These are phyloP conservation scores for Akanthomyces uredinophilus DNA, from an alignment of 2,329 filamentous ascomycete species.

Conservation along the genomic window DNA sequence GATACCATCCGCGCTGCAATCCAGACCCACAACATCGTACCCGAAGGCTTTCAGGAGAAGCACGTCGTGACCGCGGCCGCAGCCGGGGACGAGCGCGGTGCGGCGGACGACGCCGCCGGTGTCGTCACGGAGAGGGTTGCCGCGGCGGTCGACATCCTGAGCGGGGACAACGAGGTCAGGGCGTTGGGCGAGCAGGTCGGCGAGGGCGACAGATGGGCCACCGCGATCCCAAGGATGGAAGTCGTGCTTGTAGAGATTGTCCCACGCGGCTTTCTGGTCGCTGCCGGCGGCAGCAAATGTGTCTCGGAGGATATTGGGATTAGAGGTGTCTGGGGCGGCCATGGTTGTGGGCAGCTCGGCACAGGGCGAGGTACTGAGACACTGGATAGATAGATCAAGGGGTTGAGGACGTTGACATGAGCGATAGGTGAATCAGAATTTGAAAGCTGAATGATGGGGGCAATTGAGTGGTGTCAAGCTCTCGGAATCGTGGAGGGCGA, in stretches of 20 bases:
- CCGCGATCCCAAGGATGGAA: constrained; percentile 54
- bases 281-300: constrained; percentile 32
- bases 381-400: background rate
- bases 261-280: constrained; percentile 39
- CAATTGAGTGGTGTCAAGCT: background rate
- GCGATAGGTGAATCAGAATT: background rate
- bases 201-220: constrained; percentile 47
- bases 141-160: constrained; percentile 29
- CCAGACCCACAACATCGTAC: constrained; percentile 72
- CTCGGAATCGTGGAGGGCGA: background rate
- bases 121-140: constrained; percentile 23
- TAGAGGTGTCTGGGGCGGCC: constrained; percentile 16
- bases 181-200: constrained; percentile 44
- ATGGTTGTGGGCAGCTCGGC: background rate
- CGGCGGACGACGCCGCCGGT: constrained; percentile 23
- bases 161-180: constrained; percentile 38
- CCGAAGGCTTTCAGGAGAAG: constrained; percentile 68
- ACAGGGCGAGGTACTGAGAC: too few species aligned
- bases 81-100: constrained; percentile 70
- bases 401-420: background rate
- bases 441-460: background rate
- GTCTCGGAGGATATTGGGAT: constrained; percentile 25
- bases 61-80: constrained; percentile 77
- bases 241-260: constrained; percentile 41
- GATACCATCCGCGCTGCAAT: constrained; percentile 50